Evolutionary conservation across 2,329 filamentous ascomycete species (phyloP).

Genomic region (Cercospora janseana): DNA sequence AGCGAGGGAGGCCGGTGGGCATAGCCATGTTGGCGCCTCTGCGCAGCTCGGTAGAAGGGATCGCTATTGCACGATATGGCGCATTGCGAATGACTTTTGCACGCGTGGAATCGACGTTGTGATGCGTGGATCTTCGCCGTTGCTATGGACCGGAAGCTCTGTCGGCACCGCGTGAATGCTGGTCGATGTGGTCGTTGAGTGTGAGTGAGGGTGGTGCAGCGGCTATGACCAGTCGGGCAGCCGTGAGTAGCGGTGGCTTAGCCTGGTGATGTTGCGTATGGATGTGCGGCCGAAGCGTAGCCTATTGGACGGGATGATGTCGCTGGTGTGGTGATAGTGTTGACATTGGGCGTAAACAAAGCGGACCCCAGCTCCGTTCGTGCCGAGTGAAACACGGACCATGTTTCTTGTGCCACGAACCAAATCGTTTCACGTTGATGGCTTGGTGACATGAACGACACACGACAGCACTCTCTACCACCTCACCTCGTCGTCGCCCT

Average conservation of each 20-base stretch:
- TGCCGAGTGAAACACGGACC: too few relatives aligned
- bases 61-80: slow-evolving; percentile 3
- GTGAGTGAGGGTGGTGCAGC: not conserved
- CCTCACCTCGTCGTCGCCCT: too few relatives aligned
- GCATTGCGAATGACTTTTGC: slow-evolving; percentile 12
- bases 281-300: not conserved
- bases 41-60: slow-evolving; percentile 5
- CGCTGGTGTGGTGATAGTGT: not conserved
- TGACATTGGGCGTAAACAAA: too few relatives aligned
- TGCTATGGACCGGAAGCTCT: slow-evolving; percentile 6
- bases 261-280: not conserved
- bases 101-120: slow-evolving; percentile 9
- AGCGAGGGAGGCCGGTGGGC: slow-evolving; percentile 30
- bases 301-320: not conserved
- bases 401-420: too few relatives aligned
- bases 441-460: too few relatives aligned
- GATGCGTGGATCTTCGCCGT: slow-evolving; percentile 8
- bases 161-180: too few relatives aligned
- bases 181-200: not conserved
- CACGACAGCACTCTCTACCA: too few relatives aligned
- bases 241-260: slow-evolving; percentile 3
- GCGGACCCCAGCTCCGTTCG: not conserved
- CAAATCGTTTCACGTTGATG: too few relatives aligned
- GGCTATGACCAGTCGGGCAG: not conserved
- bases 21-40: slow-evolving; percentile 16